Conservation (phyloP, 345 rosid genomes). For the Eucalyptus viminalis region DNA sequence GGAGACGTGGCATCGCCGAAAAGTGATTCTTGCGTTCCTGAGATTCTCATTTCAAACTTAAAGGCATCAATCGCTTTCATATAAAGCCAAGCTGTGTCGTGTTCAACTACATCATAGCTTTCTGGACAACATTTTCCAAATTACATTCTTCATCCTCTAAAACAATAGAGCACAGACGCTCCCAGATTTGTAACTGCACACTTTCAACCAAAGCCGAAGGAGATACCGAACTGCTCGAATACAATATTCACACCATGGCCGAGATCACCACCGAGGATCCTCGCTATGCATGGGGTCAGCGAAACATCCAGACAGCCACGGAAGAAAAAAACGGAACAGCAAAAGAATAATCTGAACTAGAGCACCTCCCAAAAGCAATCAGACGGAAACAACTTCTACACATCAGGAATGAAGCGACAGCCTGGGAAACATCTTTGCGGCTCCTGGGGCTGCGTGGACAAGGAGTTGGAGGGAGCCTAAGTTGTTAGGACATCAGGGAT, state of each 20-base stretch:
- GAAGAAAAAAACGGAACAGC: not conserved
- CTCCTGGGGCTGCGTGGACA: not conserved
- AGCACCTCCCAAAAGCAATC: not conserved
- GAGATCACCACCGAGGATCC: not conserved
- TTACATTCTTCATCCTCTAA: not conserved
- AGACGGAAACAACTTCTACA: not conserved
- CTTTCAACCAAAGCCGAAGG: not conserved
- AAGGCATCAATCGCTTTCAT: not conserved
- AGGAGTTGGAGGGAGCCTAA: not conserved
- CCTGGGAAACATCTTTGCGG: not conserved
- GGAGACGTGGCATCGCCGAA: too few relatives aligned
- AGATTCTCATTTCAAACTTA: not conserved
- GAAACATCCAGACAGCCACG: not conserved
- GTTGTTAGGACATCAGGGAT: conserved; percentile 75
- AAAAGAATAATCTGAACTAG: not conserved
- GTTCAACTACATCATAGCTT: not conserved
- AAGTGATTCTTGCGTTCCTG: not conserved
- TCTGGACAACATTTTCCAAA: not conserved
- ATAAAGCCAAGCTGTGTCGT: not conserved
- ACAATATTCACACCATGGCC: not conserved
- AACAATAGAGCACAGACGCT: not conserved
- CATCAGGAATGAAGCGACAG: not conserved
- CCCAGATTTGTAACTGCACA: not conserved
- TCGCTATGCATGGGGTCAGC: not conserved
- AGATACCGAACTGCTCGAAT: not conserved